Evolutionary conservation across 805 yeast genomes (phyloP), one percentile per base, ranked within the genome.

Genomic region (Hanseniaspora taiwanica): DNA sequence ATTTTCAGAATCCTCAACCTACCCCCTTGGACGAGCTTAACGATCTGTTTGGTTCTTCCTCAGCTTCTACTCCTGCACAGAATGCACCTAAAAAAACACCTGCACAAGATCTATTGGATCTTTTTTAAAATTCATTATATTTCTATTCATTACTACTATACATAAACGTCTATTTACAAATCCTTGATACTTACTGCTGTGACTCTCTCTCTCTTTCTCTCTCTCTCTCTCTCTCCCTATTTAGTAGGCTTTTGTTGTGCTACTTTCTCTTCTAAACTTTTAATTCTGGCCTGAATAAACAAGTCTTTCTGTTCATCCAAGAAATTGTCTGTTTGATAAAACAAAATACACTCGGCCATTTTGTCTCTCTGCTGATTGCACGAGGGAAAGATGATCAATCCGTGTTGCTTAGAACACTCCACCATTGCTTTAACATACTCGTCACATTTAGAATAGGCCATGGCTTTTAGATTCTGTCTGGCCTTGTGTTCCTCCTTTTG

Each of bases 401-500:
- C 83, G 36, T 71, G 62, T 29, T 63, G 55, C 47, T 74, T 70
- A 29, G 85, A 75, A 55, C 94, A 84, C 35, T 69, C 71, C 3
- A 79, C 74, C 67, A 67, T 64, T 48, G 76, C 71, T 43, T 72
- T 78, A 25, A 87, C 95, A 36, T 66, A 60, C 16, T 70, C 78
- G 49, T 76, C 83, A 55, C 93, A 82, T 42, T 62, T 56, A 35
- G 71, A 68, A 64, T 81, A 81, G 0, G 89, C 73, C 51, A 66
- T 66, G 43, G 64, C 69, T 55, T 81, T 74, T 78, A 87, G 76
- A 50, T 81, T 71, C 48, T 71, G 75, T 51, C 81, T 74, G 27
- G 80, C 76, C 43, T 75, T 71, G 58, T 76, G 76, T 53, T 82
- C 93, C 54, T 82, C 91, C 46, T 68, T 70, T 12, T 91, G 89